Evolutionary conservation across 257 asterid species (phyloP).

Genomic region (Fraxinus cuspidata): DNA sequence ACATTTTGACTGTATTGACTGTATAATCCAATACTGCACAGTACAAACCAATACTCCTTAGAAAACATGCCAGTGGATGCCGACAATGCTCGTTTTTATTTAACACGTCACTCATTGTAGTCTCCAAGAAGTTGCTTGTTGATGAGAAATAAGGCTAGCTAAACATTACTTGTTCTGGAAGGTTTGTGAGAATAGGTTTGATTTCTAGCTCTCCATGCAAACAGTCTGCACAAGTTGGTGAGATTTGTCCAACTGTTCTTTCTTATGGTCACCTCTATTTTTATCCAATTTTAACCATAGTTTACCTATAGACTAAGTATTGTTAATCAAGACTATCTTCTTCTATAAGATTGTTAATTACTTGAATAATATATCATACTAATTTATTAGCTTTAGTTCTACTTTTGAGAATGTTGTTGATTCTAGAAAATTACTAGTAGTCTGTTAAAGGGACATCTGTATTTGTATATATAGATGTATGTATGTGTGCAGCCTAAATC

Average conservation of each 20-base stretch:
- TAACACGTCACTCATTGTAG: background rate
- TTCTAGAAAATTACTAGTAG: slow-evolving; percentile 7
- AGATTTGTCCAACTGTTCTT: slow-evolving; percentile 39
- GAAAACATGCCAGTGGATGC: background rate
- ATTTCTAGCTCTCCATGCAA: slow-evolving; percentile 25
- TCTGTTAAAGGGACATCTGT: background rate
- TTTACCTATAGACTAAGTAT: slow-evolving; percentile 31
- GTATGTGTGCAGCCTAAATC: background rate
- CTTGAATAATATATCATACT: slow-evolving; percentile 6
- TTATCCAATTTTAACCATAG: slow-evolving; percentile 26
- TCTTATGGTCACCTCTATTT: slow-evolving; percentile 15
- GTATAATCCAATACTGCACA: background rate
- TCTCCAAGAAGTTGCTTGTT: slow-evolving; percentile 16
- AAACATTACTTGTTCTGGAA: slow-evolving; percentile 26
- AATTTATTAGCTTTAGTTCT: background rate
- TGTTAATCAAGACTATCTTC: slow-evolving; percentile 23
- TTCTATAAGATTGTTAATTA: slow-evolving; percentile 26
- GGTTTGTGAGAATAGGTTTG: slow-evolving; percentile 42
- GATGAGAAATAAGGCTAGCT: slow-evolving; percentile 19
- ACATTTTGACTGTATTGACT: background rate
- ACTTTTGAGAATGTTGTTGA: slow-evolving; percentile 5
- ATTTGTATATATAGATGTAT: background rate
- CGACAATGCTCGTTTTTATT: background rate
- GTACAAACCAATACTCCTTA: background rate
- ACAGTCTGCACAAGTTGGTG: slow-evolving; percentile 43